phyloP scores from a whole-genome alignment of 2,329 filamentous ascomycete species.

The Dothideomycetidae sp. region DNA sequence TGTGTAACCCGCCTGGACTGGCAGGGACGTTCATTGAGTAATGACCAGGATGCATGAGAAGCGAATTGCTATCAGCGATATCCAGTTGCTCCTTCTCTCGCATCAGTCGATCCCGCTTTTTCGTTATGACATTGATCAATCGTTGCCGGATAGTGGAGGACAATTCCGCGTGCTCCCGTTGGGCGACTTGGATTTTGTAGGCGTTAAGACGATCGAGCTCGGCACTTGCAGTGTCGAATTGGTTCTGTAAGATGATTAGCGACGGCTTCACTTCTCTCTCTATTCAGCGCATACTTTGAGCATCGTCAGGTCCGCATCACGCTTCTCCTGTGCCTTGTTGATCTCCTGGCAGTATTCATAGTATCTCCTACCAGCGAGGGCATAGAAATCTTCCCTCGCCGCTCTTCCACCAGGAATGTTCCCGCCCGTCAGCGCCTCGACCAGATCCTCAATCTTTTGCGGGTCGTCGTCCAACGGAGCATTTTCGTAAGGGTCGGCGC shows the following conservation, averaged over 20 bases:
- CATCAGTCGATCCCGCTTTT: constrained; percentile 43
- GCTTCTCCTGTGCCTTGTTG: constrained; percentile 74
- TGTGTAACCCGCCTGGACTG: constrained; percentile 45
- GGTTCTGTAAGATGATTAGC: constrained; percentile 30
- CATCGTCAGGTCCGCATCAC: constrained; percentile 68
- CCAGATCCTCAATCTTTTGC: constrained; percentile 53
- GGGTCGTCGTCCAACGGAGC: constrained; percentile 51
- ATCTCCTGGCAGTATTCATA: constrained; percentile 72
- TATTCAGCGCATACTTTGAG: constrained; percentile 50
- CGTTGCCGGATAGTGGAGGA: constrained; percentile 47
- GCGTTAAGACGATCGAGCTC: constrained; percentile 42
- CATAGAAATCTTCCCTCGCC: constrained; percentile 54
- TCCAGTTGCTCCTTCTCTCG: constrained; percentile 54
- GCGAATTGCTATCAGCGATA: constrained; percentile 50
- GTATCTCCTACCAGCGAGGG: constrained; percentile 63
- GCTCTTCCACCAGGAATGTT: constrained; percentile 28
- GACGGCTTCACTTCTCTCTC: not conserved
- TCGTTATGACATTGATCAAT: constrained; percentile 42
- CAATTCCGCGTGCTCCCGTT: constrained; percentile 47
- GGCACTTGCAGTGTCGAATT: constrained; percentile 41
- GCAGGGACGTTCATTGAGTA: constrained; percentile 52
- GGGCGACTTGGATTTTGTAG: constrained; percentile 47
- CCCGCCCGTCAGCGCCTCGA: constrained; percentile 29
- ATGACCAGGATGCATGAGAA: constrained; percentile 50
- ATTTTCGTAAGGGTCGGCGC: constrained; percentile 62